Evolutionary conservation across 2,329 filamentous ascomycete species (phyloP).

Genomic region (Aspergillaceae sp.): DNA sequence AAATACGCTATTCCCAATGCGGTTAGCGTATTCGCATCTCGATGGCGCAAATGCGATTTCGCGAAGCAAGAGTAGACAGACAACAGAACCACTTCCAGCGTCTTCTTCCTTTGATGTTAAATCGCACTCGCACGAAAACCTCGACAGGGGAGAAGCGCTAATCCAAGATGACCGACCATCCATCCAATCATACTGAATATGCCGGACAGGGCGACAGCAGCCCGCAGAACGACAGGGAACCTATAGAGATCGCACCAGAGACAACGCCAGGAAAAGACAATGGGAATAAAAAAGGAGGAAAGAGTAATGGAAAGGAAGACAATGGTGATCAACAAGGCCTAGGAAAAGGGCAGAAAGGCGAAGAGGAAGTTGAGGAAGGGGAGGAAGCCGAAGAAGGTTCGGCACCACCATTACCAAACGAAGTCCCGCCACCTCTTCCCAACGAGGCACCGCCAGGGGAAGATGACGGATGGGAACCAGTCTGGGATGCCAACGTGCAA

Average conservation of each 20-base stretch:
- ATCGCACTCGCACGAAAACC: neutral
- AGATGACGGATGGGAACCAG: constrained; percentile 68
- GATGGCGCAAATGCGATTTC: neutral
- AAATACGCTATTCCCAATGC: neutral
- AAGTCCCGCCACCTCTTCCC: constrained; percentile 43
- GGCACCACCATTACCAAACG: constrained; percentile 35
- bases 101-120: neutral
- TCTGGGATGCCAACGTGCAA: constrained; percentile 62
- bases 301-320: constrained; percentile 9
- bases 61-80: neutral
- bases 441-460: constrained; percentile 44
- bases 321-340: constrained; percentile 3
- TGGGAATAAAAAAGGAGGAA: constrained; percentile 38
- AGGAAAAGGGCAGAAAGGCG: constrained; percentile 36
- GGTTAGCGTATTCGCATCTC: neutral
- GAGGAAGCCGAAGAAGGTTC: constrained; percentile 16
- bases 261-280: constrained; percentile 20
- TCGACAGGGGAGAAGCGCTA: constrained; percentile 2
- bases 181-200: neutral
- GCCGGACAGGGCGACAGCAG: constrained; percentile 4
- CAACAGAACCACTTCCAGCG: neutral
- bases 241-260: neutral
- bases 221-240: constrained; percentile 1
- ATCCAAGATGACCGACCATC: constrained; percentile 8
- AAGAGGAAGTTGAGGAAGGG: constrained; percentile 15